phyloP scores from a whole-genome alignment of 2,329 filamentous ascomycete species.

The Trichoderma sp. region DNA sequence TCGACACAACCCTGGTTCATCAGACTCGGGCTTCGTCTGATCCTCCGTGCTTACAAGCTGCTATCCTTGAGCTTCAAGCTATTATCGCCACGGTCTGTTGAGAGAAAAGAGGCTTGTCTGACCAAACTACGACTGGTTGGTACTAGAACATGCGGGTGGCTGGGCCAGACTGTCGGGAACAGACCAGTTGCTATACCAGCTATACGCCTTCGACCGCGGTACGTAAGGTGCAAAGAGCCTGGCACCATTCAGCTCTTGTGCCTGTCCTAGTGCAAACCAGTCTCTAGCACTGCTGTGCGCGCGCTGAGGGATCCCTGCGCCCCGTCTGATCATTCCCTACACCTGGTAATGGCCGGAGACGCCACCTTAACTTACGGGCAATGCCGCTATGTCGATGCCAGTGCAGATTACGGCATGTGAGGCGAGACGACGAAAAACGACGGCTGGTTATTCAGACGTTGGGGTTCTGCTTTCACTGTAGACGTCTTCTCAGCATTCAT shows the following conservation, averaged over 20 bases:
- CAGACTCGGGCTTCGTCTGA: not conserved
- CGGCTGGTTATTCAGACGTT: not conserved
- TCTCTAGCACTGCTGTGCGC: not conserved
- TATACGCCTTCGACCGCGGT: not conserved
- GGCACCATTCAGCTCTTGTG: not conserved
- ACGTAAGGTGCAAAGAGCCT: not conserved
- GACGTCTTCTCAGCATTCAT: not conserved
- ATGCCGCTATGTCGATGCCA: not conserved
- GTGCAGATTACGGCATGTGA: not conserved
- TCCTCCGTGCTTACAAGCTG: not conserved
- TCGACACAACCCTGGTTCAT: not conserved
- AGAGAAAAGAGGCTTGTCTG: not conserved
- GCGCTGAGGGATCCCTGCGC: constrained; percentile 1
- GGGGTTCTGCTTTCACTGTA: not conserved
- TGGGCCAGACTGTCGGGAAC: constrained; percentile 9
- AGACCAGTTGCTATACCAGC: not conserved
- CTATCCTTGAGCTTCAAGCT: not conserved
- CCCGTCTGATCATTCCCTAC: not conserved
- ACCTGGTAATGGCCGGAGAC: not conserved
- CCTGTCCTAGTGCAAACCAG: not conserved
- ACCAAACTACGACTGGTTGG: constrained; percentile 7
- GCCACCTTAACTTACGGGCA: not conserved
- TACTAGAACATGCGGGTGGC: constrained; percentile 14
- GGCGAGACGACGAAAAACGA: not conserved
- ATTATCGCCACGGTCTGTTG: not conserved